A percentile compares a stretch with the other conserved stretches of the same genome.
These are phyloP conservation scores for Pelargonium citronellum DNA, from an alignment of 441 rosid species.

Conservation along the genomic window DNA sequence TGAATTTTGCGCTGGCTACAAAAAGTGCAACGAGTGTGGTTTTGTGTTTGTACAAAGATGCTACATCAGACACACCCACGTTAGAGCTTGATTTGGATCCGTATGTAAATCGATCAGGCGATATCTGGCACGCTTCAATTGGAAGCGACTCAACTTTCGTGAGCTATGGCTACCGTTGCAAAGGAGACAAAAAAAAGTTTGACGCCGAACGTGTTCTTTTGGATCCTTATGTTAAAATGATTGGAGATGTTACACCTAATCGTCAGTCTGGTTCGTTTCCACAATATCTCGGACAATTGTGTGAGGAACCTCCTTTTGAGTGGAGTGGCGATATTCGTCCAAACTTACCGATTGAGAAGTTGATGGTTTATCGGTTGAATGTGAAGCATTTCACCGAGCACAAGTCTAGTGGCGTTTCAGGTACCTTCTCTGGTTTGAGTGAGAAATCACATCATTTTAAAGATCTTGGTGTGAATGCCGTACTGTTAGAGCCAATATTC, in stretches of 20 bases:
- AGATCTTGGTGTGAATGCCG: constrained; percentile 70
- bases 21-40: constrained; percentile 46
- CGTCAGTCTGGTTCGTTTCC: constrained; percentile 24
- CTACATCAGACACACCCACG: constrained; percentile 47
- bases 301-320: constrained; percentile 53
- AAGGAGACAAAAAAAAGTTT: constrained; percentile 31
- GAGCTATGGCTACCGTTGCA: constrained; percentile 62
- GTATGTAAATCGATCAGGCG: constrained; percentile 72
- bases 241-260: constrained; percentile 30
- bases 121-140: constrained; percentile 73
- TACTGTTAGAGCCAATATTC: constrained; percentile 75
- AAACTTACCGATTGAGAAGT: constrained; percentile 56
- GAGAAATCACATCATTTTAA: constrained; percentile 62
- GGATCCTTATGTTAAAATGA: constrained; percentile 77
- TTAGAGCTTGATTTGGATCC: constrained; percentile 92
- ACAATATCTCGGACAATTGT: constrained; percentile 49
- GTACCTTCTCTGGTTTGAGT: constrained; percentile 73
- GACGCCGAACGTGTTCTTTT: constrained; percentile 38
- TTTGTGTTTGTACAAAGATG: constrained; percentile 63
- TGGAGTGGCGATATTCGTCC: constrained; percentile 65
- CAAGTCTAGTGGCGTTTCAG: constrained; percentile 61
- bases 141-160: constrained; percentile 42
- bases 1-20: constrained; percentile 73
- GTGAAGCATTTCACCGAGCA: constrained; percentile 64
- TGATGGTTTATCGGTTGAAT: constrained; percentile 65